Conservation (phyloP, 148 eudicot species). For the Fallopia convolvulus region DNA sequence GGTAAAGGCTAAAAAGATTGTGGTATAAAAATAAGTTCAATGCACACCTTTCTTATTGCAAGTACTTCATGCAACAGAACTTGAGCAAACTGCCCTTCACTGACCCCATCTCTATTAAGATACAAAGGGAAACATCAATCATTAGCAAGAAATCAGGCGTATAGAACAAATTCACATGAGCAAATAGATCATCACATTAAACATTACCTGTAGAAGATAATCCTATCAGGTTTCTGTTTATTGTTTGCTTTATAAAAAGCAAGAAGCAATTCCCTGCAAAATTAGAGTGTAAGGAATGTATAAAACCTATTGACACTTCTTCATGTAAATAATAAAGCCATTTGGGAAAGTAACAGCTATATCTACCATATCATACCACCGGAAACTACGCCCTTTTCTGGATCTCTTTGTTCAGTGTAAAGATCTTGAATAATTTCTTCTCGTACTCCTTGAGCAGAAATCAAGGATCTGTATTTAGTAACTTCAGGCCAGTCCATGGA, state of each 20-base stretch:
- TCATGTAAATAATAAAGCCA: background rate
- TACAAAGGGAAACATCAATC: background rate
- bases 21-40: background rate
- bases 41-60: conserved; percentile 64
- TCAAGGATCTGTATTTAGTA: conserved; percentile 55
- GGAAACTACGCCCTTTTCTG: conserved; percentile 23
- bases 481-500: conserved; percentile 81
- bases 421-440: conserved; percentile 67
- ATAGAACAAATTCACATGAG: background rate
- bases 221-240: conserved; percentile 34
- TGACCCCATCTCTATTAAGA: conserved; percentile 72
- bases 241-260: conserved; percentile 28
- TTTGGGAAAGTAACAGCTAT: background rate
- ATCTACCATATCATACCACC: conserved; percentile 58
- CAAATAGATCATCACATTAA: background rate
- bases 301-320: background rate
- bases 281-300: background rate
- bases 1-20: background rate
- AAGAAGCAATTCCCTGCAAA: conserved; percentile 46
- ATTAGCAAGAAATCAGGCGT: background rate
- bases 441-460: conserved; percentile 54
- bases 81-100: conserved; percentile 74
- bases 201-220: conserved; percentile 64
- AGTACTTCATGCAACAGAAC: conserved; percentile 62
- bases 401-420: conserved; percentile 29